Conservation (phyloP, 1,284 basidiomycete species). For the Malassezia nana region DNA sequence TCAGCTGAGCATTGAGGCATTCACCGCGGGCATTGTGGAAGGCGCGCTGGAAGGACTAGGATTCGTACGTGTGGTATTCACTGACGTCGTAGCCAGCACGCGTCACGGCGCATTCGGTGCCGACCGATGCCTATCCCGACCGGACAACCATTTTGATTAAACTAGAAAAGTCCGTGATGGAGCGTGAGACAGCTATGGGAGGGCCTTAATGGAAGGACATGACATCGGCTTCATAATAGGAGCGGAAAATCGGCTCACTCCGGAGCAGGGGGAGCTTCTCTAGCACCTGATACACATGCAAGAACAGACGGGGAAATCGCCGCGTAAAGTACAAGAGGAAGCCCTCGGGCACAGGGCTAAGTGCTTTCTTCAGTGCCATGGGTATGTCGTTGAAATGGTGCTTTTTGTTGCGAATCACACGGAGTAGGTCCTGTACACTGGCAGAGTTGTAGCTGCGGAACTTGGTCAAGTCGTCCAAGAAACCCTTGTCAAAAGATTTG, state of each 20-base stretch:
- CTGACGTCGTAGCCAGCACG: slow-evolving; percentile 68
- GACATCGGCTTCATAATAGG: slow-evolving; percentile 21
- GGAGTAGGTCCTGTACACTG: slow-evolving; percentile 79
- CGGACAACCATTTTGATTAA: slow-evolving; percentile 47
- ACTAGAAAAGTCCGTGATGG: slow-evolving; percentile 38
- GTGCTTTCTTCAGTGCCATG: slow-evolving; percentile 70
- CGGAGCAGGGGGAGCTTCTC: slow-evolving; percentile 47
- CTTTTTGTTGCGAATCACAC: slow-evolving; percentile 96
- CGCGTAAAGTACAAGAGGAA: slow-evolving; percentile 85
- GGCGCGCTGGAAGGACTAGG: slow-evolving; percentile 89
- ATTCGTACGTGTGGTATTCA: slow-evolving; percentile 62
- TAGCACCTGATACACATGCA: slow-evolving; percentile 80
- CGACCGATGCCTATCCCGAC: slow-evolving; percentile 67
- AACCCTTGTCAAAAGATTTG: slow-evolving; percentile 68
- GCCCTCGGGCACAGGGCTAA: slow-evolving; percentile 81
- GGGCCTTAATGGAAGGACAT: slow-evolving; percentile 12
- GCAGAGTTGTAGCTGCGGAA: slow-evolving; percentile 84
- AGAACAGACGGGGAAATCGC: slow-evolving; percentile 78
- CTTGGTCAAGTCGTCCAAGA: slow-evolving; percentile 88
- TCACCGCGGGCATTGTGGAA: slow-evolving; percentile 93
- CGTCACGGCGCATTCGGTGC: slow-evolving; percentile 90
- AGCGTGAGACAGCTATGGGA: slow-evolving; percentile 35
- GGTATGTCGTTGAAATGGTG: slow-evolving; percentile 95
- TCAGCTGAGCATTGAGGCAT: slow-evolving; percentile 85
- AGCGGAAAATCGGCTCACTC: slow-evolving; percentile 31